Conservation (phyloP, 176 grass and related monocot genomes). For the Lolium perenne region DNA sequence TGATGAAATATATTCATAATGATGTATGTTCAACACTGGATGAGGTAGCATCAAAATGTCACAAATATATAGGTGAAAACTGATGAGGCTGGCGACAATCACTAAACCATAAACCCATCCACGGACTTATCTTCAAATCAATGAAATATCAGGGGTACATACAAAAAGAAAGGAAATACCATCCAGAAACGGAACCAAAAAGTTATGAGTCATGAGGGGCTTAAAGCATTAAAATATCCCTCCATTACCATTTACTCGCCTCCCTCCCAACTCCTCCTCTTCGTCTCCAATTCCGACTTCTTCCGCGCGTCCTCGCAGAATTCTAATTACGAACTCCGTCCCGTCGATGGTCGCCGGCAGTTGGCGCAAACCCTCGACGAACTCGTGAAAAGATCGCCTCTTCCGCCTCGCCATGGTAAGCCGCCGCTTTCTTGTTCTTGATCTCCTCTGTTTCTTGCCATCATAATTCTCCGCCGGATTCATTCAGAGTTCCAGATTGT, state of each 20-base stretch:
- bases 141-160: background rate
- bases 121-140: background rate
- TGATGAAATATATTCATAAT: too few species aligned
- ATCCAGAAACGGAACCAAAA: conserved; percentile 36
- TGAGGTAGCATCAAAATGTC: too few species aligned
- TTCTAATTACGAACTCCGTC: conserved; percentile 2
- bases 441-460: conserved; percentile 29
- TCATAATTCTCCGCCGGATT: background rate
- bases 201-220: conserved; percentile 27
- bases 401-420: conserved; percentile 49
- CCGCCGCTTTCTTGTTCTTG: conserved; percentile 19
- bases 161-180: background rate
- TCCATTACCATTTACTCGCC: conserved; percentile 33
- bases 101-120: background rate
- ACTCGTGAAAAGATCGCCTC: conserved; percentile 22
- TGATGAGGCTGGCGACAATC: too few species aligned
- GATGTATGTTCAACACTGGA: too few species aligned
- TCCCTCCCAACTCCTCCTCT: conserved; percentile 35
- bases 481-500: conserved; percentile 4
- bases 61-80: too few species aligned
- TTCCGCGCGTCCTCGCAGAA: background rate
- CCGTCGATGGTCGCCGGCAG: conserved; percentile 16
- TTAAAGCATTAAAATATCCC: conserved; percentile 44
- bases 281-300: conserved; percentile 28
- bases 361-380: background rate